Evolutionary conservation across 768 basidiomycete species (phyloP), one percentile per base, ranked within the genome.

Genomic region (Polyporus arcularius): DNA sequence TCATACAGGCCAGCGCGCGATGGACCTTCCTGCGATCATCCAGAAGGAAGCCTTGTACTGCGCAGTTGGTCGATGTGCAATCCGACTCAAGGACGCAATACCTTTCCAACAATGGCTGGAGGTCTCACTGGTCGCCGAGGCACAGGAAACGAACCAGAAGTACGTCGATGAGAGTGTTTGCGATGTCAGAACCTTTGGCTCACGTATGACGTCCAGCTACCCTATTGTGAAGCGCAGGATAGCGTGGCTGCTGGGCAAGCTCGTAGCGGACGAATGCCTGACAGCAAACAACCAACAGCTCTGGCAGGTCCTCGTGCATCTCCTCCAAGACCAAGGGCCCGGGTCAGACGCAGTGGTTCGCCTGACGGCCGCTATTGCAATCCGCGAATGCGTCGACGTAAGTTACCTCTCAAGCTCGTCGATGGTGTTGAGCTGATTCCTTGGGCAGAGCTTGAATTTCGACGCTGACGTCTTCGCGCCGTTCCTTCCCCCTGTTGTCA

Each of bases 151-250:
- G 4, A 84, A 88, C 62, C 78, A 84, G 30, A 84, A 76, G 90
- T 90, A 67, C 53, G 81, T 38, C 55, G 21, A 26, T 49, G n/a
- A 38, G n/a, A 14, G 8, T 8, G 4, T 8, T 10, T 26, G 47
- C 50, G n/a, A 14, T 16, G 59, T 21, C 57, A 61, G 52, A 53
- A 55, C 43, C 26, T 55, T 62, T 43, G 41, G 43, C 43, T 45
- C 40, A 15, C 26, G 26, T 30, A 28, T 16, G n/a, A n/a, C 7
- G 10, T 43, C 31, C 58, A 96, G 95, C 58, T 94, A 90, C 70
- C 90, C 92, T 0, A 90, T 98, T 55, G 84, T 98, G 62, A 96
- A 98, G 73, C 85, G 94, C n/a, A 85, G 96, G 35, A 90, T 98
- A 64, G 94, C 96, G 1, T 97, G 95, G 94, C 77, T 98, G 4